These are phyloP conservation scores for Zygosaccharomyces siamensis DNA, from an alignment of 805 yeast species.

Conservation along the genomic window DNA sequence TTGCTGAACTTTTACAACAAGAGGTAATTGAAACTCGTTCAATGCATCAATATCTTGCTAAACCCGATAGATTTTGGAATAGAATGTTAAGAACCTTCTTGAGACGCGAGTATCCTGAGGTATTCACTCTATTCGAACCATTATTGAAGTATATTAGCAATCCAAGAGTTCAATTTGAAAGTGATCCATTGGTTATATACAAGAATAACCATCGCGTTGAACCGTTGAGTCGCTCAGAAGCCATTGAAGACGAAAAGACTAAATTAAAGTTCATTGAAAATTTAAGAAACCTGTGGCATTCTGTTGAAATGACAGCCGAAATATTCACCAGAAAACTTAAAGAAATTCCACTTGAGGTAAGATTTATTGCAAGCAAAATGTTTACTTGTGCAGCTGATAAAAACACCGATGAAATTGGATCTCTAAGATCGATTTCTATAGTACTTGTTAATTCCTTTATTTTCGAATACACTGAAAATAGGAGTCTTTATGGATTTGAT, in stretches of 20 bases:
- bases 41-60: slow-evolving; percentile 25
- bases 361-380: slow-evolving; percentile 49
- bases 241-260: slow-evolving; percentile 77
- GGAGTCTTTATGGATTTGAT: slow-evolving; percentile 24
- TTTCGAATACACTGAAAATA: slow-evolving; percentile 21
- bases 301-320: slow-evolving; percentile 55
- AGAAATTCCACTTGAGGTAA: slow-evolving; percentile 51
- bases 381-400: slow-evolving; percentile 38
- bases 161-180: slow-evolving; percentile 57
- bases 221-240: slow-evolving; percentile 50
- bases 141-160: slow-evolving; percentile 37
- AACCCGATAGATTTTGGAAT: slow-evolving; percentile 40
- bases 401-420: slow-evolving; percentile 62
- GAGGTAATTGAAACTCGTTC: slow-evolving; percentile 35
- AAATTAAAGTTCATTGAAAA: slow-evolving; percentile 66
- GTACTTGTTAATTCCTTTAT: slow-evolving; percentile 27
- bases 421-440: slow-evolving; percentile 51
- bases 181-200: slow-evolving; percentile 67
- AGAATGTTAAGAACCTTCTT: slow-evolving; percentile 39
- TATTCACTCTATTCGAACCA: slow-evolving; percentile 35
- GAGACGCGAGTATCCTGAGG: slow-evolving; percentile 36
- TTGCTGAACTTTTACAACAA: slow-evolving; percentile 43
- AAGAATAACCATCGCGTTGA: slow-evolving; percentile 37
- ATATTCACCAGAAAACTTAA: slow-evolving; percentile 39
- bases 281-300: slow-evolving; percentile 68